These are phyloP conservation scores for Cladosporium sp. DNA, from an alignment of 2,329 filamentous ascomycete genomes.

Conservation along the genomic window DNA sequence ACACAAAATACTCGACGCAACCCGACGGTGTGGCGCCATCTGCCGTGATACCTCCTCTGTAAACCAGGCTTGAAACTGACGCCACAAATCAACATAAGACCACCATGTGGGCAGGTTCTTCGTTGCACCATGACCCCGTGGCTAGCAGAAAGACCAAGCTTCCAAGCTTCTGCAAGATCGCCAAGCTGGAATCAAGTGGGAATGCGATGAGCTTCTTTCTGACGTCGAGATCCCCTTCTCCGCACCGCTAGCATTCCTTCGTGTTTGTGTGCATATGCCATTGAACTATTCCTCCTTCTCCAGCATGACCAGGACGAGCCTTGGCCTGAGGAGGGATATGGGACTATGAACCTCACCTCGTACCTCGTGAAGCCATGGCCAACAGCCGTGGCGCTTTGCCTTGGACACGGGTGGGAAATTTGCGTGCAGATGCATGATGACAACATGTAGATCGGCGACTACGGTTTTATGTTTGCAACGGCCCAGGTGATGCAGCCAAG, in stretches of 20 bases:
- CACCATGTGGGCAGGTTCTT: no score
- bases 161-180: conserved; percentile 10
- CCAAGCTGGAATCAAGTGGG: not conserved
- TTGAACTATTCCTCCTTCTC: no score
- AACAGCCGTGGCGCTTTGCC: no score
- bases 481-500: not conserved
- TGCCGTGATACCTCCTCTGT: not conserved
- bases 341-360: no score
- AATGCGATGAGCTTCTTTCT: not conserved
- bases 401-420: no score
- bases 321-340: no score
- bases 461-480: not conserved
- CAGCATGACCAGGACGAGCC: no score
- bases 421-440: not conserved
- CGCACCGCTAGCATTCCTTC: not conserved
- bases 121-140: no score
- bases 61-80: not conserved
- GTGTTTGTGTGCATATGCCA: not conserved
- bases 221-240: conserved; percentile 2
- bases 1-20: not conserved
- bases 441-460: not conserved
- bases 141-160: not conserved
- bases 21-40: not conserved
- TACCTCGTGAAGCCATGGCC: no score
- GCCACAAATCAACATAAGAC: no score